Conservation (phyloP, 2,329 filamentous ascomycete genomes). For the Hirsutella minnesotensis region DNA sequence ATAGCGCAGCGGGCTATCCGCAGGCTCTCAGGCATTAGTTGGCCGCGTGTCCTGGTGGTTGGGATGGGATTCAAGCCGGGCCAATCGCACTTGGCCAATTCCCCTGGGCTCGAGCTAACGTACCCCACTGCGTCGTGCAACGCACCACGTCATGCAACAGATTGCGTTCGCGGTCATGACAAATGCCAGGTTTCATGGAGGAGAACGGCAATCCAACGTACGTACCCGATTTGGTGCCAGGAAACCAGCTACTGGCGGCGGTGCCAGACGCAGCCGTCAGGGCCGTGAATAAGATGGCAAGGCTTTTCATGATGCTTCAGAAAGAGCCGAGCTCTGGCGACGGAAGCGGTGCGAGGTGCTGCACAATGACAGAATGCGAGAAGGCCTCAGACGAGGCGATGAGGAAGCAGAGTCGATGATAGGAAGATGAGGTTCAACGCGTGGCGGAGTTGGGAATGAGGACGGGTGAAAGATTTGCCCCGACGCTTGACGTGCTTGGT, state of each 20-base stretch:
- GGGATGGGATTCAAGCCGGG: constrained; percentile 40
- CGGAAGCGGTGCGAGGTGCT: not conserved
- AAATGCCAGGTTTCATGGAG: too few species aligned
- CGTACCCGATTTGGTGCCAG: constrained; percentile 63
- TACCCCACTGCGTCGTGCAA: too few species aligned
- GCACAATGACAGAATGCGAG: too few species aligned
- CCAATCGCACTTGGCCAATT: constrained; percentile 34
- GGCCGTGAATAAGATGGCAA: constrained; percentile 57
- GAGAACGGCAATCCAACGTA: too few species aligned
- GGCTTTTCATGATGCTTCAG: constrained; percentile 60
- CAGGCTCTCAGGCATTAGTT: constrained; percentile 8
- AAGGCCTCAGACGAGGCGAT: not conserved
- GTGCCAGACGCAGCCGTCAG: constrained; percentile 60
- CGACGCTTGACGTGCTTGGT: too few species aligned
- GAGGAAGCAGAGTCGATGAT: too few species aligned
- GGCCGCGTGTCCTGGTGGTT: constrained; percentile 27
- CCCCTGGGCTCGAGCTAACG: constrained; percentile 33
- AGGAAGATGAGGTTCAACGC: too few species aligned
- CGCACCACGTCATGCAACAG: too few species aligned
- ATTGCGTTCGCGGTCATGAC: too few species aligned
- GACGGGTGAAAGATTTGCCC: too few species aligned
- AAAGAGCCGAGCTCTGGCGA: constrained; percentile 1
- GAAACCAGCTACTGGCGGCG: constrained; percentile 72
- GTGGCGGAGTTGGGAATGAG: too few species aligned
- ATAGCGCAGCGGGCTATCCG: constrained; percentile 25